Evolutionary conservation across 495 filamentous ascomycete genomes (phyloP).

Genomic region (Neurospora sp.): DNA sequence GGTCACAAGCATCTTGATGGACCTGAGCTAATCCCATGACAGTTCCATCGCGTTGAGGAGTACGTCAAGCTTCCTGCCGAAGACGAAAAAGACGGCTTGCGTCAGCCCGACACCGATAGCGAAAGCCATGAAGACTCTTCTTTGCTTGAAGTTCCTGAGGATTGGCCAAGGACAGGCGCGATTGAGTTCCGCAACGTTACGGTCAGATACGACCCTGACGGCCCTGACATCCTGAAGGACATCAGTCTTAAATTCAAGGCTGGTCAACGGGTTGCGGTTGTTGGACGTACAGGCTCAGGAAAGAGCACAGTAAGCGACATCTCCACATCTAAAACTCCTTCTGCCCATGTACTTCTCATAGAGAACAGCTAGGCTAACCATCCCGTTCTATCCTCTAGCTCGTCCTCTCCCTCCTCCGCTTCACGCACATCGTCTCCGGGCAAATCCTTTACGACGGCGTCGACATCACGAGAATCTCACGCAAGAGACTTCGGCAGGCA

Average conservation of each 20-base stretch:
- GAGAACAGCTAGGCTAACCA: slow-evolving; percentile 8
- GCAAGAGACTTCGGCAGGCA: slow-evolving; percentile 38
- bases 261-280: slow-evolving; percentile 44
- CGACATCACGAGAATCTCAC: slow-evolving; percentile 36
- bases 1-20: neutral
- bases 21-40: neutral
- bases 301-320: slow-evolving; percentile 38
- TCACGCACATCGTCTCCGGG: slow-evolving; percentile 40
- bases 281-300: slow-evolving; percentile 50
- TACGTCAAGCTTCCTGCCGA: slow-evolving; percentile 36
- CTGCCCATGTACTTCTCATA: neutral
- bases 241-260: slow-evolving; percentile 40
- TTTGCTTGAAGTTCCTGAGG: slow-evolving; percentile 15
- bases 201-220: slow-evolving; percentile 36
- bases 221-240: slow-evolving; percentile 39
- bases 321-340: neutral
- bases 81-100: slow-evolving; percentile 21
- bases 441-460: slow-evolving; percentile 44
- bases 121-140: slow-evolving; percentile 15
- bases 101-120: slow-evolving; percentile 4
- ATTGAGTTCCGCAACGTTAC: slow-evolving; percentile 41
- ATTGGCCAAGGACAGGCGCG: slow-evolving; percentile 37
- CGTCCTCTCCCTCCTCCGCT: slow-evolving; percentile 43
- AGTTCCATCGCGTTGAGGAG: slow-evolving; percentile 39
- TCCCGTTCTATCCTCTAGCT: slow-evolving; percentile 15